Conservation (phyloP, 345 rosid genomes). For the Aurinia saxatilis region DNA sequence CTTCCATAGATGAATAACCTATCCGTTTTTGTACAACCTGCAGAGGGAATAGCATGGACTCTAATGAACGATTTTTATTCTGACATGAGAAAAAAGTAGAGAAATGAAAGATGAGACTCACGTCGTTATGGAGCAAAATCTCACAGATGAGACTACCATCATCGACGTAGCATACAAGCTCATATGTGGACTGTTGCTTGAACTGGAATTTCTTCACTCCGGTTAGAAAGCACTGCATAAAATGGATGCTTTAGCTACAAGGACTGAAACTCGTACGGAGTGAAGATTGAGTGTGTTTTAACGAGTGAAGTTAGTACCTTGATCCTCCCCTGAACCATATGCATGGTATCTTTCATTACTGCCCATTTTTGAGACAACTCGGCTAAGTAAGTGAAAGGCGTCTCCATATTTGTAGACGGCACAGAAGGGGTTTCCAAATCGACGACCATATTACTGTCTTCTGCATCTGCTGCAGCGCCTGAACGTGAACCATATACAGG, state of each 20-base stretch:
- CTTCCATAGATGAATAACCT: slow-evolving; percentile 75
- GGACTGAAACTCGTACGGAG: neutral
- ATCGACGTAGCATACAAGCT: slow-evolving; percentile 70
- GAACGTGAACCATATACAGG: slow-evolving; percentile 22
- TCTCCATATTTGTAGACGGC: slow-evolving; percentile 45
- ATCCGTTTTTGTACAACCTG: slow-evolving; percentile 70
- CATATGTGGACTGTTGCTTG: slow-evolving; percentile 51
- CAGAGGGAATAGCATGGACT: slow-evolving; percentile 10
- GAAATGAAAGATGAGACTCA: slow-evolving; percentile 31
- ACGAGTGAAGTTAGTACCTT: slow-evolving; percentile 41
- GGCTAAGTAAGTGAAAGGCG: slow-evolving; percentile 85
- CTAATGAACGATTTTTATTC: neutral
- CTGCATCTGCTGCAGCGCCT: slow-evolving; percentile 17
- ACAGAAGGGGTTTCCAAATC: slow-evolving; percentile 47
- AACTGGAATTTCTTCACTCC: slow-evolving; percentile 80
- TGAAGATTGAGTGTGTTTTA: slow-evolving; percentile 4
- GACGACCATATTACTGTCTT: slow-evolving; percentile 35
- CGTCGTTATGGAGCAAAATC: slow-evolving; percentile 69
- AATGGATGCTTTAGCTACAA: neutral
- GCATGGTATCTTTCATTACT: slow-evolving; percentile 39
- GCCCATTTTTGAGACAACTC: slow-evolving; percentile 79
- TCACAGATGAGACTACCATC: slow-evolving; percentile 96
- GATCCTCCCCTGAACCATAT: slow-evolving; percentile 57
- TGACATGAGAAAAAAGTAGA: neutral
- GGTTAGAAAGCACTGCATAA: slow-evolving; percentile 78